Evolutionary conservation across 2,329 filamentous ascomycete genomes (phyloP).

Genomic region (Elsinoe ampelina): DNA sequence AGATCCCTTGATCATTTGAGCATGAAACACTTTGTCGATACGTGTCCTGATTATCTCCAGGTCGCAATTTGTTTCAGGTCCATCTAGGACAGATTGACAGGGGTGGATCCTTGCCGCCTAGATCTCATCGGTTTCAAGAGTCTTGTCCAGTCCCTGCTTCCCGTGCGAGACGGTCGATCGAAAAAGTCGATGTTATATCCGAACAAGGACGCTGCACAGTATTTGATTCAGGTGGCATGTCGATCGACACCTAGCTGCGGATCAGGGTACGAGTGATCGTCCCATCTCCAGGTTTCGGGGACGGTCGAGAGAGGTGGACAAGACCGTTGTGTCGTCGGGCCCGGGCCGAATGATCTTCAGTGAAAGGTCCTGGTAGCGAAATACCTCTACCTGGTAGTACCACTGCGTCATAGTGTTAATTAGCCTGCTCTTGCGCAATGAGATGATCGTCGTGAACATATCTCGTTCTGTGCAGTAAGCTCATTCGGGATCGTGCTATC

Average conservation of each 20-base stretch:
- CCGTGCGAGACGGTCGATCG: background rate
- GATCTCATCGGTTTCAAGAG: background rate
- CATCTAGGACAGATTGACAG: slow-evolving; percentile 3
- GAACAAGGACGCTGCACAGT: background rate
- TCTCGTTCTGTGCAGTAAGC: background rate
- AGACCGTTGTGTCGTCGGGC: background rate
- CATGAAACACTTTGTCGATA: slow-evolving; percentile 2
- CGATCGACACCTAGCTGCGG: background rate
- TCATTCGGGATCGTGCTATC: no score
- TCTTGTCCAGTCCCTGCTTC: background rate
- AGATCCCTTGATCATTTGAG: background rate
- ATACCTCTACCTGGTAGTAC: background rate
- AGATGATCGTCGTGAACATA: background rate
- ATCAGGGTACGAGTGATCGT: slow-evolving; percentile 3
- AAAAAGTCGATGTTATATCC: background rate
- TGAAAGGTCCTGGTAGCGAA: background rate
- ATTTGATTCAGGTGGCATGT: background rate
- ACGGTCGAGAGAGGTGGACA: background rate
- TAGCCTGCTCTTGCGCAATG: slow-evolving; percentile 4
- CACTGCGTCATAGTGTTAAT: background rate
- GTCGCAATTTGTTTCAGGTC: background rate
- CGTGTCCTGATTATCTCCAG: slow-evolving; percentile 1
- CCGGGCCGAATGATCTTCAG: background rate
- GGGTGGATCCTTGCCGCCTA: background rate
- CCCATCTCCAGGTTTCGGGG: slow-evolving; percentile 4